A percentile compares a stretch with the other conserved stretches of the same genome.
These are phyloP conservation scores for Alternaria sp. DNA, from an alignment of 2,329 filamentous ascomycete species.

Conservation along the genomic window DNA sequence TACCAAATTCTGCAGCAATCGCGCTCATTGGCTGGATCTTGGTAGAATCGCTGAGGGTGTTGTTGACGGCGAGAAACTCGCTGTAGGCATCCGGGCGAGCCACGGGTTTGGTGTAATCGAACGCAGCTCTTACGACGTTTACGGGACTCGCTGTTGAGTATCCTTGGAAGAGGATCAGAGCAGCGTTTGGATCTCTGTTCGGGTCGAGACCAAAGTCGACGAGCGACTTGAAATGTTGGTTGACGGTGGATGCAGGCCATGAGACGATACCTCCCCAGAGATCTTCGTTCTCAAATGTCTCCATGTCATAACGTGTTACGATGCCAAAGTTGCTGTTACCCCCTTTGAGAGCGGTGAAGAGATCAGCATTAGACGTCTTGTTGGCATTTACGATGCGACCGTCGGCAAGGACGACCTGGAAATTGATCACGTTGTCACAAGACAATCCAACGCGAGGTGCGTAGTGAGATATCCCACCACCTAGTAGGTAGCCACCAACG, in stretches of 20 bases:
- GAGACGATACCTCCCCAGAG: constrained; percentile 26
- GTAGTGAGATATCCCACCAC: constrained; percentile 34
- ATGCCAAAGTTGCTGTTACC: constrained; percentile 38
- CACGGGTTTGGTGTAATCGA: background rate
- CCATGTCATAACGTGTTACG: constrained; percentile 24
- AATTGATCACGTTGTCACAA: constrained; percentile 36
- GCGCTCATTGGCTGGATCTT: background rate
- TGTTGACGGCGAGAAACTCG: background rate
- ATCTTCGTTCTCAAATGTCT: constrained; percentile 26
- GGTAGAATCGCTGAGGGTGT: background rate
- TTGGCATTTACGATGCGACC: constrained; percentile 47
- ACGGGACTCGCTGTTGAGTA: background rate
- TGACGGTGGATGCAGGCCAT: constrained; percentile 7
- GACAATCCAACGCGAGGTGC: constrained; percentile 25
- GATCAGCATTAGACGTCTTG: constrained; percentile 42
- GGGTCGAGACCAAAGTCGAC: constrained; percentile 12
- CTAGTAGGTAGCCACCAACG: constrained; percentile 37
- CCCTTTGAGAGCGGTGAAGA: constrained; percentile 45
- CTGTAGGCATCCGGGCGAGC: background rate
- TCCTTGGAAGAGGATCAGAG: constrained; percentile 14
- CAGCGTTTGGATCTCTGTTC: constrained; percentile 16
- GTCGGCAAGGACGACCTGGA: constrained; percentile 46
- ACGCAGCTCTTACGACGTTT: background rate
- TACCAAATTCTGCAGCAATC: background rate
- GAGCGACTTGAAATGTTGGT: constrained; percentile 22